Evolutionary conservation across 805 yeast genomes (phyloP).

Genomic region (Naumovozyma dairenensis): DNA sequence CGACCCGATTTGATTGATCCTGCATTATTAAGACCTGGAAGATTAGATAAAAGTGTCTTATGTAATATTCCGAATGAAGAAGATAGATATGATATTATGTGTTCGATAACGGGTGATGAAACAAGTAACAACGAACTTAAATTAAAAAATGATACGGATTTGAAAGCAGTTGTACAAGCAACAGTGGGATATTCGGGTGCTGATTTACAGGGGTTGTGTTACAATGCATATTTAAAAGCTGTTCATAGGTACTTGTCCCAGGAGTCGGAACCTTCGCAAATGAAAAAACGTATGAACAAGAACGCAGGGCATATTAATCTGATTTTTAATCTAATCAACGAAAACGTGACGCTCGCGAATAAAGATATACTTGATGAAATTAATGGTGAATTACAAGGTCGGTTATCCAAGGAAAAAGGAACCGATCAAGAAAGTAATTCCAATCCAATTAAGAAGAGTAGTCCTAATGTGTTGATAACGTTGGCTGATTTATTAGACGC

Average conservation of each 20-base stretch:
- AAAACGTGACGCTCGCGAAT: neutral
- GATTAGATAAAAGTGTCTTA: constrained; percentile 83
- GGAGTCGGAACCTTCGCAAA: neutral
- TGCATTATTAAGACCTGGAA: constrained; percentile 89
- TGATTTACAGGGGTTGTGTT: constrained; percentile 84
- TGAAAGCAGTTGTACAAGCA: constrained; percentile 42
- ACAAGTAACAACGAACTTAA: constrained; percentile 34
- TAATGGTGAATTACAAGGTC: neutral
- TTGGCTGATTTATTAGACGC: constrained; percentile 52
- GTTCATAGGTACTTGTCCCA: constrained; percentile 54
- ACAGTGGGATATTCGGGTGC: constrained; percentile 89
- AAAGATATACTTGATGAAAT: neutral
- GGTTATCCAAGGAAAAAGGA: neutral
- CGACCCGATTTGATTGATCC: constrained; percentile 94
- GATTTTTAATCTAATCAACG: neutral
- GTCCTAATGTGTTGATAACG: constrained; percentile 28
- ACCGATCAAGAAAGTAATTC: neutral
- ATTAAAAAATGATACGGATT: constrained; percentile 39
- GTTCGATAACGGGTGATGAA: constrained; percentile 26
- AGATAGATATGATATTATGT: constrained; percentile 66
- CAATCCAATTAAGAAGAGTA: too few species aligned
- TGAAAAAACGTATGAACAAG: neutral
- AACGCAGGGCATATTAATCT: neutral
- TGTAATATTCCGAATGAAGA: constrained; percentile 74
- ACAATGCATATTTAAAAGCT: constrained; percentile 83